Conservation (phyloP, 345 rosid genomes). For the Hibiscus tridactylites region DNA sequence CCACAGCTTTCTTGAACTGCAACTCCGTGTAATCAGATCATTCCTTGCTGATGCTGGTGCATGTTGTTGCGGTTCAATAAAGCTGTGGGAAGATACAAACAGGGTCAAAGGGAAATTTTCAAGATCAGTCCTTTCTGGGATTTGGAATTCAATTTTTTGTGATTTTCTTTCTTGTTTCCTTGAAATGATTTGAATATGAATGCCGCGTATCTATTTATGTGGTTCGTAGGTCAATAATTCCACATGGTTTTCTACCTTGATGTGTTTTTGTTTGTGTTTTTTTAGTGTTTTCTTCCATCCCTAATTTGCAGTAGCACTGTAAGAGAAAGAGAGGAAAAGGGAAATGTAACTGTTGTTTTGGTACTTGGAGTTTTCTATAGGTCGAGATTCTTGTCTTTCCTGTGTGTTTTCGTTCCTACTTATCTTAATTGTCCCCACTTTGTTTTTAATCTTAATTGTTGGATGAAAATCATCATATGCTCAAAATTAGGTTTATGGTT, state of each 20-base stretch:
- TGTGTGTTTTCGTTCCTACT: background rate
- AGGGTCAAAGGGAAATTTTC: conserved; percentile 29
- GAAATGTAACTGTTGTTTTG: background rate
- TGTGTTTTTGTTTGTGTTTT: background rate
- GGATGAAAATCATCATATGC: no score
- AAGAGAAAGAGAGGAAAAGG: background rate
- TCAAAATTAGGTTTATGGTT: no score
- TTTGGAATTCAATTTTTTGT: background rate
- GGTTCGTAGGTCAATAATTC: background rate
- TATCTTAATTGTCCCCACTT: background rate
- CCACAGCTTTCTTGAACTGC: conserved; percentile 99
- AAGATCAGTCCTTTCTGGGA: background rate
- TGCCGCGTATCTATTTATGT: no score
- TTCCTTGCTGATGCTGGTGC: background rate
- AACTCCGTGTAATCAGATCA: conserved; percentile 5
- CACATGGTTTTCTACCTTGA: background rate
- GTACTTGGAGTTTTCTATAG: conserved; percentile 5
- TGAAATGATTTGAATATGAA: background rate
- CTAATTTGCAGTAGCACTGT: background rate
- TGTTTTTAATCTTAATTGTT: background rate
- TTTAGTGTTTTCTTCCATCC: background rate
- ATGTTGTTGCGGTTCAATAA: conserved; percentile 60
- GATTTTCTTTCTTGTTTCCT: background rate
- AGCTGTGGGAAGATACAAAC: conserved; percentile 93
- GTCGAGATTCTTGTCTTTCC: conserved; percentile 5